A percentile compares a stretch with the other conserved stretches of the same genome.
phyloP scores from a whole-genome alignment of 352 stramenopile genomes.

The Phytopythium vexans region DNA sequence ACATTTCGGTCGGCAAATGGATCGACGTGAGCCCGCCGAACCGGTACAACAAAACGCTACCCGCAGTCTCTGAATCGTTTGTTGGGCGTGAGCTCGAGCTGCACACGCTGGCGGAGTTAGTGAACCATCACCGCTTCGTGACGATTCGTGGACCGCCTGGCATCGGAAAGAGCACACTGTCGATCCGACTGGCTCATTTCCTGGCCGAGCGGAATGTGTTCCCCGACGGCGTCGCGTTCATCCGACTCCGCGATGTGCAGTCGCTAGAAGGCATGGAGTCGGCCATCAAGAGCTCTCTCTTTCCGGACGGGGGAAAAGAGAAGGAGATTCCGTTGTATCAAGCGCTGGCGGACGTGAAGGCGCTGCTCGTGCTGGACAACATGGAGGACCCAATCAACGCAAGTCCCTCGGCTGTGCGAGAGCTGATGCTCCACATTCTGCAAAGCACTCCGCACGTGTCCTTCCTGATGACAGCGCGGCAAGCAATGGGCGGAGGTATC shows the following conservation, averaged over 20 bases:
- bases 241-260: conserved; percentile 62
- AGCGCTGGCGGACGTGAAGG: conserved; percentile 46
- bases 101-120: conserved; percentile 57
- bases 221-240: conserved; percentile 69
- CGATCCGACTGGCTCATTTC: conserved; percentile 70
- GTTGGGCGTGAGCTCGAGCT: conserved; percentile 74
- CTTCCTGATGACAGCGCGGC: conserved; percentile 70
- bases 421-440: conserved; percentile 65
- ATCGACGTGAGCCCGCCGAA: conserved; percentile 71
- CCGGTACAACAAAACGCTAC: conserved; percentile 66
- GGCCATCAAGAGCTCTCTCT: conserved; percentile 63
- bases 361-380: conserved; percentile 79
- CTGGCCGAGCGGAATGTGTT: conserved; percentile 70
- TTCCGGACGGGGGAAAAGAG: conserved; percentile 55
- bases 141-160: conserved; percentile 68
- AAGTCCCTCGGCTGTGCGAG: conserved; percentile 44
- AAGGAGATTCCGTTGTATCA: conserved; percentile 64
- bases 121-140: conserved; percentile 60
- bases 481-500: conserved; percentile 69
- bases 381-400: conserved; percentile 81
- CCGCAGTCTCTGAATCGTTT: conserved; percentile 61
- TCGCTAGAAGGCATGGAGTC: conserved; percentile 74
- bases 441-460: conserved; percentile 55
- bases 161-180: conserved; percentile 78
- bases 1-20: conserved; percentile 73